Conservation (phyloP, 495 filamentous ascomycete genomes). For the Monascus purpureus region DNA sequence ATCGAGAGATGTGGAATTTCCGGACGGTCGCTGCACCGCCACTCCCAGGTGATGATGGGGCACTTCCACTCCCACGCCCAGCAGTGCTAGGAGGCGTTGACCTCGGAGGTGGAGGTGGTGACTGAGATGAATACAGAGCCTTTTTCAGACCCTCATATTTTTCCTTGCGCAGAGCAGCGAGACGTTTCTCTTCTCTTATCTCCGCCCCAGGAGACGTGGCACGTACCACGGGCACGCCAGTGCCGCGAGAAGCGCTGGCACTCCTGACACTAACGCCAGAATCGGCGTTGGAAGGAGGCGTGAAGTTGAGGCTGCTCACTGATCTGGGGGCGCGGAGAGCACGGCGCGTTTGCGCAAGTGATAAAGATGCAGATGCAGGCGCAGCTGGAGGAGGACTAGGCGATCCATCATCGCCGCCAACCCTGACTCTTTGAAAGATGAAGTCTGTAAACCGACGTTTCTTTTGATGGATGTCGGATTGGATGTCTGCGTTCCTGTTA, state of each 20-base stretch:
- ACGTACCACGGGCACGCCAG: conserved; percentile 23
- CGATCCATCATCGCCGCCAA: conserved; percentile 9
- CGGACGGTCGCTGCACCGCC: conserved; percentile 13
- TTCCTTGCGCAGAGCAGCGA: conserved; percentile 17
- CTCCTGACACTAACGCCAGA: not conserved
- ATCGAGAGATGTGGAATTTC: conserved; percentile 29
- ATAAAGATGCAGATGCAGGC: conserved; percentile 2
- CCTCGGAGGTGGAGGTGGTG: not conserved
- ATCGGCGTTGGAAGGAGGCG: not conserved
- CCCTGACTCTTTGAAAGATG: conserved; percentile 28
- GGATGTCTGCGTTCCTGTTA: conserved; percentile 23
- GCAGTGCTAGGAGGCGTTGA: conserved; percentile 1
- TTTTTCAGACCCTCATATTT: conserved; percentile 16
- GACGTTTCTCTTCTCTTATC: conserved; percentile 23
- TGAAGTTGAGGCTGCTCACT: conserved; percentile 23
- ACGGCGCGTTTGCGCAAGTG: conserved; percentile 6
- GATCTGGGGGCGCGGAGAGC: conserved; percentile 24
- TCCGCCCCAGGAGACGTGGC: conserved; percentile 34
- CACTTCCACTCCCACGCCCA: not conserved
- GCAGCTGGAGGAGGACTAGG: conserved; percentile 7
- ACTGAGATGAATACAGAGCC: conserved; percentile 12
- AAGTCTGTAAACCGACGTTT: conserved; percentile 39
- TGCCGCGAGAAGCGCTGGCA: not conserved
- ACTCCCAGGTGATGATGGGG: not conserved
- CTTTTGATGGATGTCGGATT: conserved; percentile 29